Evolutionary conservation across 1,139 yeast genomes (phyloP).

Genomic region (Pichia sp.): DNA sequence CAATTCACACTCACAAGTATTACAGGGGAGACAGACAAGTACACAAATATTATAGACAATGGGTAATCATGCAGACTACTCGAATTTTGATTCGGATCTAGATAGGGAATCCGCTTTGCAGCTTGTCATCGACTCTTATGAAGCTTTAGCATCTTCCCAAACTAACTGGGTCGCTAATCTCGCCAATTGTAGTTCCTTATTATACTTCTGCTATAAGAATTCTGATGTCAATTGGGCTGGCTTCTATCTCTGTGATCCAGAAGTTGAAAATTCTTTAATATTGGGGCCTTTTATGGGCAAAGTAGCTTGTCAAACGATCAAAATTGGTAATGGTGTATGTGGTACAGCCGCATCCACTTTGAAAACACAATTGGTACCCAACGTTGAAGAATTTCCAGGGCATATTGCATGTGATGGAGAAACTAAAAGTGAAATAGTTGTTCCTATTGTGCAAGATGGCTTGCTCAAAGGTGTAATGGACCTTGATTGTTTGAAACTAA

Average conservation of each 20-base stretch:
- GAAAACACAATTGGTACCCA: slow-evolving; percentile 63
- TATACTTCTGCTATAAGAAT: slow-evolving; percentile 77
- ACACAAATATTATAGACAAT: slow-evolving; percentile 1
- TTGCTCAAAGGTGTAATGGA: slow-evolving; percentile 69
- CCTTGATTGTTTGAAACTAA: slow-evolving; percentile 61
- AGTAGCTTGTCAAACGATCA: slow-evolving; percentile 85
- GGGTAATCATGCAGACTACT: slow-evolving; percentile 58
- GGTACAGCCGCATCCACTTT: slow-evolving; percentile 65
- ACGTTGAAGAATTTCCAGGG: slow-evolving; percentile 77
- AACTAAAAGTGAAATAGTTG: slow-evolving; percentile 87
- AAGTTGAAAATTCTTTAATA: slow-evolving; percentile 40
- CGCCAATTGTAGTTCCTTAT: slow-evolving; percentile 73
- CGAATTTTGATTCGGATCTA: slow-evolving; percentile 38
- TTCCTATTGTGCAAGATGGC: slow-evolving; percentile 49
- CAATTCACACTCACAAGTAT: too few relatives aligned
- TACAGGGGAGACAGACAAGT: not conserved
- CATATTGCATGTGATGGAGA: slow-evolving; percentile 98
- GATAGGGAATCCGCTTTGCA: slow-evolving; percentile 52
- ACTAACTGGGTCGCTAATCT: slow-evolving; percentile 83
- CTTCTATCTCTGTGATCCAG: slow-evolving; percentile 53
- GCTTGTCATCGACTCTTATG: slow-evolving; percentile 51
- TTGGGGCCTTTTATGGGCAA: slow-evolving; percentile 95
- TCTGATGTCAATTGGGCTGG: slow-evolving; percentile 86
- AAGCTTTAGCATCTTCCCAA: slow-evolving; percentile 56
- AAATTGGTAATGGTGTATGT: slow-evolving; percentile 82